Percentiles rank a stretch among this genome's conserved stretches.
Evolutionary conservation across 495 filamentous ascomycete species (phyloP).

Genomic region (Aeminium ludgeri): DNA sequence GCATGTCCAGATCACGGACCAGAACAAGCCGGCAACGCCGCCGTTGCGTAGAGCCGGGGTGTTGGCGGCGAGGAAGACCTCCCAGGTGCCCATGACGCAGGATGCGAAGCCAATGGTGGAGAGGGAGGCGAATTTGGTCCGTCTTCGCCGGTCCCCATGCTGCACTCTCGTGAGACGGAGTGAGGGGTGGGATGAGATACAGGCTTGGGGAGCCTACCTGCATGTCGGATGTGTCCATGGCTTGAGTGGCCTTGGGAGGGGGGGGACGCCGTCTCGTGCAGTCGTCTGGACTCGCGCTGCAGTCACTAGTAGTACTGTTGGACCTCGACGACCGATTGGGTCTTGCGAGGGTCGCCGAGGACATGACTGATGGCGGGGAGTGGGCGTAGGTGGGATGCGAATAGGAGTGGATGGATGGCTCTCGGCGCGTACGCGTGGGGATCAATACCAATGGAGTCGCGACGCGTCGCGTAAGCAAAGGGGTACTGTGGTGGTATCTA

Average conservation of each 20-base stretch:
- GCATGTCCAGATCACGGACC: slow-evolving; percentile 4
- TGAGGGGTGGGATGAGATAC: not conserved
- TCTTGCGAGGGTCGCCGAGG: no score
- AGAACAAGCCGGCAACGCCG: slow-evolving; percentile 16
- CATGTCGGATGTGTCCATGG: not conserved
- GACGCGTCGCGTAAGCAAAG: no score
- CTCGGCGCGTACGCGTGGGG: no score
- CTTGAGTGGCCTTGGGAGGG: no score
- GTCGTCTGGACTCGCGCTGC: not conserved
- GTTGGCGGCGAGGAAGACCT: slow-evolving; percentile 1
- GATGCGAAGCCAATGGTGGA: slow-evolving; percentile 4
- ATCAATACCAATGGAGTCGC: no score
- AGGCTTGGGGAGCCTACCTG: no score
- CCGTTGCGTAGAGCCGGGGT: slow-evolving; percentile 16
- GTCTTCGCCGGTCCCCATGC: not conserved
- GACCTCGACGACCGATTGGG: no score
- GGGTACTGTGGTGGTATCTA: no score
- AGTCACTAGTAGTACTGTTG: no score
- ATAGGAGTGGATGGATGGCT: no score
- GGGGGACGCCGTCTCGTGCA: not conserved
- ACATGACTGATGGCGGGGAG: no score
- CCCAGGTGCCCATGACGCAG: not conserved
- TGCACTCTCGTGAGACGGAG: not conserved
- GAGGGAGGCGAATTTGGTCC: not conserved
- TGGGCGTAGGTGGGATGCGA: no score